Percentiles rank a stretch among this genome's conserved stretches.
phyloP scores from a whole-genome alignment of 768 basidiomycete genomes.

The Crepidotus variabilis region DNA sequence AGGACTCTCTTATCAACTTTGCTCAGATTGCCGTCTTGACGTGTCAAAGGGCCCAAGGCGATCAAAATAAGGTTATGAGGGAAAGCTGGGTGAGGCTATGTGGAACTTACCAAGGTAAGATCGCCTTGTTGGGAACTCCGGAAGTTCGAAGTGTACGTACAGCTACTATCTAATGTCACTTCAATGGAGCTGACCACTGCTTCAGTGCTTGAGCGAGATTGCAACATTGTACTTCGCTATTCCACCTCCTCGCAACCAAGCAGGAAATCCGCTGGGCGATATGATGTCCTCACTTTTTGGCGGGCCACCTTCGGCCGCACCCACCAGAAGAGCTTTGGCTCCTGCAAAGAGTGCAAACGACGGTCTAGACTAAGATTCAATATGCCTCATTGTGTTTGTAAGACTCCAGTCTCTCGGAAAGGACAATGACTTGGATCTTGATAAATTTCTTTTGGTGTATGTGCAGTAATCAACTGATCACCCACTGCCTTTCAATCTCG shows the following conservation, averaged over 20 bases:
- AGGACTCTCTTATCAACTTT: conserved; percentile 80
- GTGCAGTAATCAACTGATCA: too few species aligned
- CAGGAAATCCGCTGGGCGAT: conserved; percentile 80
- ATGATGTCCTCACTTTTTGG: conserved; percentile 90
- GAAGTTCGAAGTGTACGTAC: conserved; percentile 63
- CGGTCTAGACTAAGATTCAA: conserved; percentile 40
- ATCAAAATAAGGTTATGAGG: conserved; percentile 69
- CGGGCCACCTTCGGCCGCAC: conserved; percentile 44
- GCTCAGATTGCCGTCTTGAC: conserved; percentile 83
- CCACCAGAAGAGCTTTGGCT: conserved; percentile 40
- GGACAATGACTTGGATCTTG: not conserved
- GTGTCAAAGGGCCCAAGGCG: conserved; percentile 84
- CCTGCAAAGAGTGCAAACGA: conserved; percentile 33
- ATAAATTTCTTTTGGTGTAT: not conserved
- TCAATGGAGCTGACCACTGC: not conserved
- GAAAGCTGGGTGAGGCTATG: conserved; percentile 85
- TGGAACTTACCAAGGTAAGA: conserved; percentile 77
- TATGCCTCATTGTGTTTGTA: not conserved
- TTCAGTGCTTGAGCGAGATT: conserved; percentile 64
- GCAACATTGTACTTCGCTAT: conserved; percentile 83
- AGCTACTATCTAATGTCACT: conserved; percentile 1
- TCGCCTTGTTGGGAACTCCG: conserved; percentile 53
- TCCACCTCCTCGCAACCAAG: conserved; percentile 66
- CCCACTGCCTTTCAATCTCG: too few species aligned
- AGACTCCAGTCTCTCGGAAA: not conserved